These are phyloP conservation scores for Ceratobasidium papillatum DNA, from an alignment of 1,284 basidiomycete genomes.

Conservation along the genomic window DNA sequence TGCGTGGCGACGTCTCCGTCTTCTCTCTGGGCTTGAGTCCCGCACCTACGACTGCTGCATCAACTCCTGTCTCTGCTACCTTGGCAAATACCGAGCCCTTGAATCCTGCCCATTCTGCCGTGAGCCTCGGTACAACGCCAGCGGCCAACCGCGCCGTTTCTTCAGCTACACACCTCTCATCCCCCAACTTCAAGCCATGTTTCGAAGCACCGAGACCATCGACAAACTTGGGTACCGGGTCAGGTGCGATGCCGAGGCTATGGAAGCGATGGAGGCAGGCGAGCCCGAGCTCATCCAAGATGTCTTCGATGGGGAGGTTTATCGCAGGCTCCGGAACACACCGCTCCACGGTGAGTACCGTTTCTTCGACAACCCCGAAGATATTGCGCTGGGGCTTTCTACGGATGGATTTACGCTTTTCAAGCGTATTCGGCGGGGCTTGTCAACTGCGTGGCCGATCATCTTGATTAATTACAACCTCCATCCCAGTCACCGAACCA, in stretches of 20 bases:
- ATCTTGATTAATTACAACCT: constrained; percentile 37
- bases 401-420: constrained; percentile 33
- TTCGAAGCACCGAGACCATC: neutral
- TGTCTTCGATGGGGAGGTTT: constrained; percentile 2
- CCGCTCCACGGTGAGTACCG: neutral
- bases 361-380: constrained; percentile 24
- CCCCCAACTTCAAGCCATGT: constrained; percentile 8
- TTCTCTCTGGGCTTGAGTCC: constrained; percentile 13
- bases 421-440: neutral
- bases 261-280: neutral
- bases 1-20: constrained; percentile 20
- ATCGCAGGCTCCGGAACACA: neutral
- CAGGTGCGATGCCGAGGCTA: neutral
- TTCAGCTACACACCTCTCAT: constrained; percentile 23
- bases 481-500: neutral
- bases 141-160: neutral
- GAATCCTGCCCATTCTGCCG: neutral
- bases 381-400: constrained; percentile 14
- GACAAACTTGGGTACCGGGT: neutral
- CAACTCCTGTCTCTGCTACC: constrained; percentile 21
- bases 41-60: constrained; percentile 32
- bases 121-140: neutral
- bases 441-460: constrained; percentile 26
- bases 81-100: constrained; percentile 14
- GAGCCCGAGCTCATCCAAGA: neutral